phyloP scores from a whole-genome alignment of 768 basidiomycete species.

The Hirschioporus abietinus region DNA sequence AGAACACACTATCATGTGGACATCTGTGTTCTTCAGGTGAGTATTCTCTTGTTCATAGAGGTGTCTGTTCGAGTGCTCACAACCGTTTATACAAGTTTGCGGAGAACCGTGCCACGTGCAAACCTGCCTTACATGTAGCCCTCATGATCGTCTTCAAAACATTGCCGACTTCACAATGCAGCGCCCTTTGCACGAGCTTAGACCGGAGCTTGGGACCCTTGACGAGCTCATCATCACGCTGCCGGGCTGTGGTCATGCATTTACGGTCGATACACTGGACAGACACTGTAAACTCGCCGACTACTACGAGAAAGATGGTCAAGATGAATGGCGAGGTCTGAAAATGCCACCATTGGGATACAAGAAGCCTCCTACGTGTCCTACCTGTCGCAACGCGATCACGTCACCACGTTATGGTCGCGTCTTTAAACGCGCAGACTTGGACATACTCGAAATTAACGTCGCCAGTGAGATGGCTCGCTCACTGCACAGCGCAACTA shows the following conservation, averaged over 20 bases:
- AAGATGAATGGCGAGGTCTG: conserved; percentile 41
- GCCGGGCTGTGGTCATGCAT: conserved; percentile 54
- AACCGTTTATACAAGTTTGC: conserved; percentile 47
- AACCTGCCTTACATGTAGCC: conserved; percentile 47
- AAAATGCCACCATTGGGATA: conserved; percentile 34
- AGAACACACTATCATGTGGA: conserved; percentile 45
- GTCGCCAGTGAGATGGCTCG: conserved; percentile 47
- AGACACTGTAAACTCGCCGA: conserved; percentile 46
- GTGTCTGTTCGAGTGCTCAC: conserved; percentile 10
- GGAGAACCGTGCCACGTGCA: conserved; percentile 58
- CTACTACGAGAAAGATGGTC: conserved; percentile 38
- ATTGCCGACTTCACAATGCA: conserved; percentile 60
- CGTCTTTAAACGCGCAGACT: conserved; percentile 51
- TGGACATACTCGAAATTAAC: conserved; percentile 64
- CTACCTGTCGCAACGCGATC: conserved; percentile 54
- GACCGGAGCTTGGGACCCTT: conserved; percentile 30
- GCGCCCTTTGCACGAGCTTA: conserved; percentile 44
- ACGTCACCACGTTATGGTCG: conserved; percentile 57
- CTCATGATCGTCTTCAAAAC: conserved; percentile 28
- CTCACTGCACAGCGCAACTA: conserved; percentile 30
- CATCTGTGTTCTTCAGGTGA: conserved; percentile 65
- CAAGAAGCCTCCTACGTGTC: conserved; percentile 49
- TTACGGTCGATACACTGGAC: conserved; percentile 70
- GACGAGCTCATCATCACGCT: conserved; percentile 57
- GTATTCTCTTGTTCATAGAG: conserved; percentile 11